These are phyloP conservation scores for Zygosaccharomyces kombuchaensis DNA, from an alignment of 805 yeast genomes.

Conservation along the genomic window DNA sequence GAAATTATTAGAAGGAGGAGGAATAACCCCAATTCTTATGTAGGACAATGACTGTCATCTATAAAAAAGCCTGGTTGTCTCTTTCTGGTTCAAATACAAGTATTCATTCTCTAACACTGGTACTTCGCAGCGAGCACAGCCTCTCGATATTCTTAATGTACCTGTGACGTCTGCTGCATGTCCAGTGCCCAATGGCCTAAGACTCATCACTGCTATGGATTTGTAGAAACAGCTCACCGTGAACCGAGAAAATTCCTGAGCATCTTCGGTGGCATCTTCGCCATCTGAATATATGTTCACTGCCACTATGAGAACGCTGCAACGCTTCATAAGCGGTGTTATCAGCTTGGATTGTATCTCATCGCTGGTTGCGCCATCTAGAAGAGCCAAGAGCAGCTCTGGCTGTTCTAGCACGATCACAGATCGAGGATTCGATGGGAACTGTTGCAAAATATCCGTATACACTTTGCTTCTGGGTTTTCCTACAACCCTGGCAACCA, in stretches of 20 bases:
- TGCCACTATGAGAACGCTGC: conserved; percentile 26
- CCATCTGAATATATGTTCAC: conserved; percentile 1
- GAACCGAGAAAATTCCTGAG: conserved; percentile 29
- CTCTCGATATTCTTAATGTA: conserved; percentile 53
- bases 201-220: conserved; percentile 36
- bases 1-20: conserved; percentile 49
- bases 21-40: conserved; percentile 12
- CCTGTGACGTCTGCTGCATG: conserved; percentile 83
- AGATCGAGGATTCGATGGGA: conserved; percentile 37
- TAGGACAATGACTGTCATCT: conserved; percentile 26
- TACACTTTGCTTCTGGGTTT: conserved; percentile 77
- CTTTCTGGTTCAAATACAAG: conserved; percentile 55
- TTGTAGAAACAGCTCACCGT: conserved; percentile 22
- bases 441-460: conserved; percentile 61
- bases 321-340: conserved; percentile 23
- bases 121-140: conserved; percentile 38
- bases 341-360: conserved; percentile 27
- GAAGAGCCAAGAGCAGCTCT: conserved; percentile 28
- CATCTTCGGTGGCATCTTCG: conserved; percentile 13
- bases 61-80: conserved; percentile 41
- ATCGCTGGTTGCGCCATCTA: conserved; percentile 27
- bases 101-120: conserved; percentile 56
- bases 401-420: conserved; percentile 32
- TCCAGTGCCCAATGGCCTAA: conserved; percentile 72
- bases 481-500: conserved; percentile 38